Percentiles rank a stretch among this genome's conserved stretches.
Conservation (phyloP, 768 basidiomycete genomes). For the Phlebiopsis flavidoalba region DNA sequence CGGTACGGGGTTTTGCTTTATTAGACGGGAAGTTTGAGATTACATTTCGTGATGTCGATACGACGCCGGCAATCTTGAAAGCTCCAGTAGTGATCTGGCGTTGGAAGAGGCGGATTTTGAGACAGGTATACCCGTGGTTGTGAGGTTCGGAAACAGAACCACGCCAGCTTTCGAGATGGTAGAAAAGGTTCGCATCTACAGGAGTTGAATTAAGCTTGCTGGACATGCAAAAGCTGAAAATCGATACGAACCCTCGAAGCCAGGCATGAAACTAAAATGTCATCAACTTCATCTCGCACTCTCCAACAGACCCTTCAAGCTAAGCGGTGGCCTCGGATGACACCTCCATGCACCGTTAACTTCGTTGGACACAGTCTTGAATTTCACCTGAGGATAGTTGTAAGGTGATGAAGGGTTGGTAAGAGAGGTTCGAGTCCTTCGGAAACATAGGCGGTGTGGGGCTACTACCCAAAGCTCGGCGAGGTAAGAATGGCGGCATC, state of each 20-base stretch:
- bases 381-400: slow-evolving; percentile 80
- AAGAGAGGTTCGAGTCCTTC: slow-evolving; percentile 70
- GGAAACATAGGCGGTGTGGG: slow-evolving; percentile 57
- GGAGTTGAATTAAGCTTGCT: neutral
- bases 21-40: slow-evolving; percentile 44
- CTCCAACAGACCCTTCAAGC: slow-evolving; percentile 70
- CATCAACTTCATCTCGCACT: slow-evolving; percentile 84
- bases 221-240: neutral
- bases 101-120: slow-evolving; percentile 79
- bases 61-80: slow-evolving; percentile 81
- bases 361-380: slow-evolving; percentile 81
- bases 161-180: slow-evolving; percentile 84
- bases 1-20: slow-evolving; percentile 58
- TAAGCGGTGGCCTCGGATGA: slow-evolving; percentile 65
- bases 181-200: slow-evolving; percentile 77
- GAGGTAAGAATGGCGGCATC: slow-evolving; percentile 62
- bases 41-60: slow-evolving; percentile 45
- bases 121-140: slow-evolving; percentile 62
- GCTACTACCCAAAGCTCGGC: slow-evolving; percentile 30
- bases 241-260: slow-evolving; percentile 66
- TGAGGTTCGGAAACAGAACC: slow-evolving; percentile 55
- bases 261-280: slow-evolving; percentile 74
- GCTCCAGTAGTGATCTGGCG: slow-evolving; percentile 68
- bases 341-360: slow-evolving; percentile 74
- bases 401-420: slow-evolving; percentile 76